Conservation (phyloP, 495 filamentous ascomycete species). For the Xylaria cubensis region DNA sequence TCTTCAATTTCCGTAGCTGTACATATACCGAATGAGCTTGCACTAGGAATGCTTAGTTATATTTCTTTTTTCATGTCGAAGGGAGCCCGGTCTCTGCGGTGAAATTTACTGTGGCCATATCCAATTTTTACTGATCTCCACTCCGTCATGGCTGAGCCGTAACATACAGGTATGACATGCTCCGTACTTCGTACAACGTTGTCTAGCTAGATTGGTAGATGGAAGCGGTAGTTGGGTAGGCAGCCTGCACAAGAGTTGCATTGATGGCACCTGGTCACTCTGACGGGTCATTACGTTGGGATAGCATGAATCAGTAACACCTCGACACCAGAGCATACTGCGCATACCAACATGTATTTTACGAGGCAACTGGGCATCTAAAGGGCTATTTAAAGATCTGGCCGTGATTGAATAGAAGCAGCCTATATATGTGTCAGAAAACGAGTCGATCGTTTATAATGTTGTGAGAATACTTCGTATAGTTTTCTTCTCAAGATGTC, state of each 20-base stretch:
- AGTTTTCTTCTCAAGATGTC: not conserved
- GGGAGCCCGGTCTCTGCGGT: not conserved
- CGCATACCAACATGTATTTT: not conserved
- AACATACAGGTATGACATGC: not conserved
- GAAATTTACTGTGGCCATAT: not conserved
- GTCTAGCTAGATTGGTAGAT: constrained; percentile 2
- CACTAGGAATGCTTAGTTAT: not conserved
- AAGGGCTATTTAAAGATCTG: constrained; percentile 13
- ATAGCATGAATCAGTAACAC: constrained; percentile 3
- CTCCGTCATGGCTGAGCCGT: not conserved
- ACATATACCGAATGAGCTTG: not conserved
- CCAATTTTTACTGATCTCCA: not conserved
- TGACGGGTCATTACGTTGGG: constrained; percentile 22
- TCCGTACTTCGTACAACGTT: not conserved
- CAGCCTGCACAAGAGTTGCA: not conserved
- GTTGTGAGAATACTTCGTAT: not conserved
- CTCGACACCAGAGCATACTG: not conserved
- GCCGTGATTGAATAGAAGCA: not conserved
- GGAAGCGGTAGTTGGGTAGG: constrained; percentile 14
- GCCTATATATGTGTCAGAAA: constrained; percentile 18
- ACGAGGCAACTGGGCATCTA: not conserved
- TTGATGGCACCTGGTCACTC: not conserved
- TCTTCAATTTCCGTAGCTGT: constrained; percentile 11
- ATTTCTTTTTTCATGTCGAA: constrained; percentile 18
- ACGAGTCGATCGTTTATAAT: constrained; percentile 19